phyloP scores from a whole-genome alignment of 2,329 filamentous ascomycete genomes.

The Cercospora berteroae region DNA sequence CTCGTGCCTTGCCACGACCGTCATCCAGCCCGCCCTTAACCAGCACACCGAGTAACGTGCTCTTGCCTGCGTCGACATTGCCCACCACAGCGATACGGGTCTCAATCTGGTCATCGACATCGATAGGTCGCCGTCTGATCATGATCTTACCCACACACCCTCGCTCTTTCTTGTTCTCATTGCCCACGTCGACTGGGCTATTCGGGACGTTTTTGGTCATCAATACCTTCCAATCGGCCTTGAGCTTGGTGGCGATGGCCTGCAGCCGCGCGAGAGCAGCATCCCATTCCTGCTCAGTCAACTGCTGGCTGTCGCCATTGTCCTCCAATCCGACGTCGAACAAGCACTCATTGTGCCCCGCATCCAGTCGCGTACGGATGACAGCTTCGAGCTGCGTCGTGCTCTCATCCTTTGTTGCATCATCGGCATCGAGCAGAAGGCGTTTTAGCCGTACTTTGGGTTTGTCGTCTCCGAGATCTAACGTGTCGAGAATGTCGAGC shows the following conservation, averaged over 20 bases:
- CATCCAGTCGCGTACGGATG: constrained; percentile 67
- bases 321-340: constrained; percentile 93
- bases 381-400: constrained; percentile 63
- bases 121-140: constrained; percentile 70
- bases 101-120: constrained; percentile 86
- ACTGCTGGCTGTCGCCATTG: constrained; percentile 78
- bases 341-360: constrained; percentile 84
- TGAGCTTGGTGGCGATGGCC: constrained; percentile 61
- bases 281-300: constrained; percentile 74
- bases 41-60: constrained; percentile 89
- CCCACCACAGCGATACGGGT: constrained; percentile 95
- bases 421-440: constrained; percentile 62
- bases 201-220: constrained; percentile 83
- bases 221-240: constrained; percentile 76
- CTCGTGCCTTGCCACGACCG: constrained; percentile 85
- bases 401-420: constrained; percentile 53
- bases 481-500: constrained; percentile 81
- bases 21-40: constrained; percentile 96
- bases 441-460: constrained; percentile 70
- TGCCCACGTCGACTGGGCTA: constrained; percentile 68
- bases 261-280: constrained; percentile 65
- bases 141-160: constrained; percentile 83
- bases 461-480: constrained; percentile 68
- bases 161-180: constrained; percentile 63
- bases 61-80: constrained; percentile 96